Percentiles rank a stretch among this genome's conserved stretches.
phyloP scores from a whole-genome alignment of 140 eudicot species.

The Senecio squalidus region DNA sequence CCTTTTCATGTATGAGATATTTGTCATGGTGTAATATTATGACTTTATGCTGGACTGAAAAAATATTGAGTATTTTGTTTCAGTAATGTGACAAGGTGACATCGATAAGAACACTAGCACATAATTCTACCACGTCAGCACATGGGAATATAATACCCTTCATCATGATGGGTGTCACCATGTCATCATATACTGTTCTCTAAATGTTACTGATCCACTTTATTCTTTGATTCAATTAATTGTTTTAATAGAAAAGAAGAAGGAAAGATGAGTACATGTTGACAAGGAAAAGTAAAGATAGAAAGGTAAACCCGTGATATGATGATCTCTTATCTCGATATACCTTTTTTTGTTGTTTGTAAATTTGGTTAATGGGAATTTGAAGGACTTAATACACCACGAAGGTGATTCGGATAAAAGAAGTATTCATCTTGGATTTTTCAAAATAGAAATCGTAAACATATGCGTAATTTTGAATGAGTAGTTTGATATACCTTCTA shows the following conservation, averaged over 20 bases:
- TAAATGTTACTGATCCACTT: background rate
- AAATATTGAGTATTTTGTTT: background rate
- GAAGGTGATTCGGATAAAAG: too few species aligned
- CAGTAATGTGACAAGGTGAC: background rate
- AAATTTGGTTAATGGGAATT: too few species aligned
- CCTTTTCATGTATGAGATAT: background rate
- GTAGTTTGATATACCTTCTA: background rate
- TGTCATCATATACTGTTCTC: background rate
- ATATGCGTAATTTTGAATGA: background rate
- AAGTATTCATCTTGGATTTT: too few species aligned
- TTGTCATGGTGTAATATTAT: constrained; percentile 3
- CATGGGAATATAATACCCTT: background rate
- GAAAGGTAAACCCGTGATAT: constrained; percentile 38
- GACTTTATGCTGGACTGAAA: background rate
- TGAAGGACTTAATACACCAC: too few species aligned
- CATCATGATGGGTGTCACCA: background rate
- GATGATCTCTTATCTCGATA: background rate
- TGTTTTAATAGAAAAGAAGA: constrained; percentile 52
- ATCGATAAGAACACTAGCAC: background rate
- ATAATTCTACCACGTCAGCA: background rate
- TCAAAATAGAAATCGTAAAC: too few species aligned
- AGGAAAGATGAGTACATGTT: constrained; percentile 54
- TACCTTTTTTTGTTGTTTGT: too few species aligned
- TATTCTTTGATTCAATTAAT: constrained; percentile 11
- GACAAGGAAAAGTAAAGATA: constrained; percentile 62